These are phyloP conservation scores for Epichloe festucae DNA, from an alignment of 2,329 filamentous ascomycete species.

Conservation along the genomic window DNA sequence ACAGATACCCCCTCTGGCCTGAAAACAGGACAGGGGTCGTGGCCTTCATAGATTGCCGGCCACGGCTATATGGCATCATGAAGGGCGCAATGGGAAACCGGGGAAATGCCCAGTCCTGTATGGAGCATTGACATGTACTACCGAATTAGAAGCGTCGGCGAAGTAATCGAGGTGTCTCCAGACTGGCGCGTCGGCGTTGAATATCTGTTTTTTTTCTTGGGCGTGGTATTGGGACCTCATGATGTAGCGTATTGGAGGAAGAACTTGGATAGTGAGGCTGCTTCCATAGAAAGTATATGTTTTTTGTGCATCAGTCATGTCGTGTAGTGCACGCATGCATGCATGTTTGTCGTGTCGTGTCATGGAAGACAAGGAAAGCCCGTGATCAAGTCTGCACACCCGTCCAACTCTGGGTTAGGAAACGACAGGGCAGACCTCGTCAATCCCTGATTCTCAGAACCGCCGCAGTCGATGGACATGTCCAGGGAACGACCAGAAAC, in stretches of 20 bases:
- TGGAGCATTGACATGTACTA: conserved; percentile 3
- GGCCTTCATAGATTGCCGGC: conserved; percentile 3
- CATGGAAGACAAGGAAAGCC: no score
- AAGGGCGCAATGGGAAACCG: conserved; percentile 4
- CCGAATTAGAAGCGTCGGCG: neutral
- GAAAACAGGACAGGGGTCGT: neutral
- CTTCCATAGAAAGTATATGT: no score
- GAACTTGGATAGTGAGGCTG: neutral
- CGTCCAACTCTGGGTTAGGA: no score
- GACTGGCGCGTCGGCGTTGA: conserved; percentile 4
- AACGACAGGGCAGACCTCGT: no score
- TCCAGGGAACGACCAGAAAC: no score
- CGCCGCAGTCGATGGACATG: no score
- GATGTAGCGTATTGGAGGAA: neutral
- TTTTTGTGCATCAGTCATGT: no score
- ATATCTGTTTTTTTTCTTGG: neutral
- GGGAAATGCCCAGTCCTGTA: conserved; percentile 1
- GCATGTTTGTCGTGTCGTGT: no score
- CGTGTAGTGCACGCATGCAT: no score
- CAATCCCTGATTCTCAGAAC: no score
- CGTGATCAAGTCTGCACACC: no score
- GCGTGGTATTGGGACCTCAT: neutral
- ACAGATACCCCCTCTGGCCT: conserved; percentile 4
- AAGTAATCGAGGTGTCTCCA: conserved; percentile 1
- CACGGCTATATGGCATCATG: neutral